Conservation (phyloP, 768 basidiomycete genomes). For the Mycena indigotica region DNA sequence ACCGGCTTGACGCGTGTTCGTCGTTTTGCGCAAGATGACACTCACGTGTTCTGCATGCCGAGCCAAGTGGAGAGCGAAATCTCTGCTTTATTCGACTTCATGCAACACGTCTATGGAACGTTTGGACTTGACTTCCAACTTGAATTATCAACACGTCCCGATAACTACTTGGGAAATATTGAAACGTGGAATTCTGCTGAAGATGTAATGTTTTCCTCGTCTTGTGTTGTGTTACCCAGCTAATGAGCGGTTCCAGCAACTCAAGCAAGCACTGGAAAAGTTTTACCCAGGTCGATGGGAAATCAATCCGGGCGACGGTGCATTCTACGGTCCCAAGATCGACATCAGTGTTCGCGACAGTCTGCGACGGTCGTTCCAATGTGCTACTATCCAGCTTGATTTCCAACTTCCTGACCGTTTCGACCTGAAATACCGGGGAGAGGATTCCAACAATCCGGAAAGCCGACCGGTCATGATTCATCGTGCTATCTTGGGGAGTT, state of each 20-base stretch:
- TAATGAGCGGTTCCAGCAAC: conserved; percentile 57
- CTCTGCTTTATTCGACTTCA: conserved; percentile 86
- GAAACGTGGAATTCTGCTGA: conserved; percentile 93
- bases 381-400: conserved; percentile 97
- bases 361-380: conserved; percentile 91
- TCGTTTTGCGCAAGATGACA: conserved; percentile 96
- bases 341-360: conserved; percentile 97
- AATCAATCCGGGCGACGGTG: conserved; percentile 93
- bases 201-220: conserved; percentile 46
- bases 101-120: conserved; percentile 88
- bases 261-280: conserved; percentile 80
- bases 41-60: conserved; percentile 98
- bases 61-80: conserved; percentile 91
- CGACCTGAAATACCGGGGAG: conserved; percentile 86
- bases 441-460: conserved; percentile 54
- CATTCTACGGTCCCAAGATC: conserved; percentile 99
- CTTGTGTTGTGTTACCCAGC: conserved; percentile 2
- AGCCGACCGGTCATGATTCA: conserved; percentile 96
- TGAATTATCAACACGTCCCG: conserved; percentile 93
- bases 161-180: conserved; percentile 87
- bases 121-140: conserved; percentile 96
- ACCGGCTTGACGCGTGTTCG: conserved; percentile 92
- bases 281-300: conserved; percentile 89
- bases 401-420: conserved; percentile 98
- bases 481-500: conserved; percentile 89